Conservation (phyloP, 1,284 basidiomycete species). For the Fomitopsis pinicola region DNA sequence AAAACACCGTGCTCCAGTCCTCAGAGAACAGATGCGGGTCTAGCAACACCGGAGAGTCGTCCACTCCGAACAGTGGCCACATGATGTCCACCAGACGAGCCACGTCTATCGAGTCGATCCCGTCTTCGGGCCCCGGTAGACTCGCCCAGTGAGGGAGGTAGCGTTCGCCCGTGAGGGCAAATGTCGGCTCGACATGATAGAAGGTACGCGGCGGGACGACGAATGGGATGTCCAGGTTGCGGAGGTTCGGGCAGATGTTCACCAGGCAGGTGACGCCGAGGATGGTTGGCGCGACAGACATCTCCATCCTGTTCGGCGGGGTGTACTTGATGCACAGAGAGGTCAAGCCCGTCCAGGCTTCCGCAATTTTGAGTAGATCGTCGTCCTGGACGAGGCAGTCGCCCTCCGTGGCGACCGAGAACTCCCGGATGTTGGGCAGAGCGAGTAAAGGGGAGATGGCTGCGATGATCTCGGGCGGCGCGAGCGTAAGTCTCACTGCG, state of each 20-base stretch:
- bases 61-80: too few relatives aligned
- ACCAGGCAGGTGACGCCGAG: not conserved
- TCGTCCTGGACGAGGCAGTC: not conserved
- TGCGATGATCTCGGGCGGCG: not conserved
- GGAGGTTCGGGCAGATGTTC: not conserved
- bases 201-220: not conserved
- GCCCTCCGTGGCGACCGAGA: not conserved
- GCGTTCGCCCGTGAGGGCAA: too few relatives aligned
- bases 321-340: not conserved
- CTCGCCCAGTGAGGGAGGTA: too few relatives aligned
- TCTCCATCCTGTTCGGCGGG: not conserved
- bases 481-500: too few relatives aligned
- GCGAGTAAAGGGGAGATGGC: not conserved
- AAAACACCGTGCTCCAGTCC: too few relatives aligned
- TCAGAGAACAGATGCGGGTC: too few relatives aligned
- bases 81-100: too few relatives aligned
- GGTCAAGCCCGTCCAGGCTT: not conserved
- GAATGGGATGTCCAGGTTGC: not conserved
- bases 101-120: too few relatives aligned
- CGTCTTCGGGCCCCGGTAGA: too few relatives aligned
- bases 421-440: not conserved
- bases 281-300: not conserved
- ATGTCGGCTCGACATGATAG: too few relatives aligned
- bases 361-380: not conserved
- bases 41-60: too few relatives aligned